Evolutionary conservation across 2,329 filamentous ascomycete species (phyloP).

Genomic region (Setomelanomma holmii): DNA sequence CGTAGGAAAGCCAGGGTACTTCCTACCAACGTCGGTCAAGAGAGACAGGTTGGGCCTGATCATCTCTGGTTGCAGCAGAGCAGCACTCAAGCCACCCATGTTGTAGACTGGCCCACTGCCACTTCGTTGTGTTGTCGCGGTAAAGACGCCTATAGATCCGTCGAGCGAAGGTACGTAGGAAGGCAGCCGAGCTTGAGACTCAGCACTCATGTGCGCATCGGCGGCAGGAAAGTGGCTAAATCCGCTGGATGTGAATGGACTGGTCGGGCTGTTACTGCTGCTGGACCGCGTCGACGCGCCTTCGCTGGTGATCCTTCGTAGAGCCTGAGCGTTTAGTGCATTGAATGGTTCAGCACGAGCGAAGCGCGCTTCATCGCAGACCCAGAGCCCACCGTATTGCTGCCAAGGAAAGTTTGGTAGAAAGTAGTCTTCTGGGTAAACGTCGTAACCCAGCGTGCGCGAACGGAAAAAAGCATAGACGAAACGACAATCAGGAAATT

Average conservation of each 20-base stretch:
- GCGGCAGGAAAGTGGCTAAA: conserved; percentile 12
- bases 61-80: conserved; percentile 3
- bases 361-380: conserved; percentile 48
- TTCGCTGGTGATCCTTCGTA: conserved; percentile 40
- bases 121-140: not conserved
- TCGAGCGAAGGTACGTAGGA: conserved; percentile 23
- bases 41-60: conserved; percentile 26
- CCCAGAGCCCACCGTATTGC: conserved; percentile 48
- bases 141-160: conserved; percentile 11
- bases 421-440: conserved; percentile 49
- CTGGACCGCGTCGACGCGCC: conserved; percentile 23
- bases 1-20: conserved; percentile 42
- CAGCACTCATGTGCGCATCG: conserved; percentile 1
- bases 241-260: conserved; percentile 20
- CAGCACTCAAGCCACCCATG: conserved; percentile 20
- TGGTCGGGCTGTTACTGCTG: conserved; percentile 20
- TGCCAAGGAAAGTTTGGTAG: conserved; percentile 49
- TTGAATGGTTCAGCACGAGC: conserved; percentile 36
- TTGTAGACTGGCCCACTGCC: conserved; percentile 23
- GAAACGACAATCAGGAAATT: conserved; percentile 46
- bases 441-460: conserved; percentile 46
- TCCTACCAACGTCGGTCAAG: conserved; percentile 37
- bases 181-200: conserved; percentile 3
- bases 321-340: conserved; percentile 29
- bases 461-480: conserved; percentile 50